Conservation (phyloP, 768 basidiomycete genomes). For the Suillus decipiens region DNA sequence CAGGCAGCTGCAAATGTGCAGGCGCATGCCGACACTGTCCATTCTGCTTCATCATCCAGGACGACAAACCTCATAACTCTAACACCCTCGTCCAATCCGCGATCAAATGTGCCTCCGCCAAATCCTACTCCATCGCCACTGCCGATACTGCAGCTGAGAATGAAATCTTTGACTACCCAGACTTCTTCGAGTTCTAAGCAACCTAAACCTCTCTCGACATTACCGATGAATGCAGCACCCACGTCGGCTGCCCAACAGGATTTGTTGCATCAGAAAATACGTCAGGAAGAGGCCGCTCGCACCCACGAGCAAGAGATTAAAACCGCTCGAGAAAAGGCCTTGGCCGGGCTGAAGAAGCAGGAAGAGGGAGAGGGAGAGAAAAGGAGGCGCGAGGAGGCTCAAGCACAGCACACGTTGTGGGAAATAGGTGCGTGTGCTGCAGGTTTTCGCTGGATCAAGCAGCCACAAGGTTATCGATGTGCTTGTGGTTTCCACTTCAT, state of each 20-base stretch:
- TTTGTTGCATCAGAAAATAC: conserved; percentile 58
- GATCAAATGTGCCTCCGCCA: conserved; percentile 7
- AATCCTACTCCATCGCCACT: background rate
- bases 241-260: conserved; percentile 42
- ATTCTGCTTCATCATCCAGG: background rate
- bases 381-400: no score
- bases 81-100: conserved; percentile 3
- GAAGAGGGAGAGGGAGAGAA: no score
- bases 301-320: no score
- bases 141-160: background rate
- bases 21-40: background rate
- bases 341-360: no score
- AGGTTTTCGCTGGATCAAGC: no score
- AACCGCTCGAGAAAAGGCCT: no score
- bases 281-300: no score
- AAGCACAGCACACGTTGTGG: no score
- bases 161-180: background rate
- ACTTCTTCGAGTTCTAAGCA: background rate
- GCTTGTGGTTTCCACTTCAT: no score
- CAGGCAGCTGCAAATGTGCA: no score
- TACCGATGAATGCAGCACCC: background rate
- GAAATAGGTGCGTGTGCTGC: no score
- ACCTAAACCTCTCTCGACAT: background rate
- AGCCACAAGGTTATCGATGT: no score
- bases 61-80: background rate